Percentiles rank a stretch among this genome's conserved stretches.
phyloP scores from a whole-genome alignment of 139 green algal genomes.

The Penium margaritaceum region DNA sequence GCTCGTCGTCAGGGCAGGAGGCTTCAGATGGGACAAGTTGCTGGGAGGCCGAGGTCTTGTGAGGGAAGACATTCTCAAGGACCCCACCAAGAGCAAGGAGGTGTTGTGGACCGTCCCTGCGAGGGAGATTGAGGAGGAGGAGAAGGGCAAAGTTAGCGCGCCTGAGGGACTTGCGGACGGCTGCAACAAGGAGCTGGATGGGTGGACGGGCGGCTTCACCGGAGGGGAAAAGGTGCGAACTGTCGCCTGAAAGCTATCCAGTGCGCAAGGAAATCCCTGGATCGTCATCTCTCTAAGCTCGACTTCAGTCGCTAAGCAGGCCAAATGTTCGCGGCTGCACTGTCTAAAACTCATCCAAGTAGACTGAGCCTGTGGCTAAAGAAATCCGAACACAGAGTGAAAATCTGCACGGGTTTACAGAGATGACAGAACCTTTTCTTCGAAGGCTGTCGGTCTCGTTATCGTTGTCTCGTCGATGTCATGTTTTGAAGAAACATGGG shows the following conservation, averaged over 20 bases:
- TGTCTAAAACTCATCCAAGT: not conserved
- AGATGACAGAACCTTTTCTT: too few species aligned
- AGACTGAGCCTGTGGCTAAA: not conserved
- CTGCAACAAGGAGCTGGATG: constrained; percentile 41
- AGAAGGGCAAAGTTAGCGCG: constrained; percentile 10
- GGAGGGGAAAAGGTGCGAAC: constrained; percentile 31
- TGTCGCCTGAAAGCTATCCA: not conserved
- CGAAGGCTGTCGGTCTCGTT: too few species aligned
- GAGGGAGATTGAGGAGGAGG: not conserved
- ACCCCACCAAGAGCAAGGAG: constrained; percentile 6
- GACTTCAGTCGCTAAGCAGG: too few species aligned
- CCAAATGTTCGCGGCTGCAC: not conserved
- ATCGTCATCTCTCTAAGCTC: not conserved
- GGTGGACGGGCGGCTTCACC: constrained; percentile 38
- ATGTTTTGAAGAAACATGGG: too few species aligned
- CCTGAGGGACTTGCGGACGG: constrained; percentile 1
- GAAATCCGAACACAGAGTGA: not conserved
- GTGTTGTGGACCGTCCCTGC: constrained; percentile 6
- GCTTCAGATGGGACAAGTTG: too few species aligned
- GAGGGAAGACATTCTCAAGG: not conserved
- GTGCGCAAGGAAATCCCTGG: not conserved
- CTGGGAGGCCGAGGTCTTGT: constrained; percentile 19
- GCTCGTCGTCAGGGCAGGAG: too few species aligned
- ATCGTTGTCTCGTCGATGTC: too few species aligned
- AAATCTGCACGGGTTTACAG: too few species aligned